Evolutionary conservation across 257 asterid genomes (phyloP).

Genomic region (Vinca minor): DNA sequence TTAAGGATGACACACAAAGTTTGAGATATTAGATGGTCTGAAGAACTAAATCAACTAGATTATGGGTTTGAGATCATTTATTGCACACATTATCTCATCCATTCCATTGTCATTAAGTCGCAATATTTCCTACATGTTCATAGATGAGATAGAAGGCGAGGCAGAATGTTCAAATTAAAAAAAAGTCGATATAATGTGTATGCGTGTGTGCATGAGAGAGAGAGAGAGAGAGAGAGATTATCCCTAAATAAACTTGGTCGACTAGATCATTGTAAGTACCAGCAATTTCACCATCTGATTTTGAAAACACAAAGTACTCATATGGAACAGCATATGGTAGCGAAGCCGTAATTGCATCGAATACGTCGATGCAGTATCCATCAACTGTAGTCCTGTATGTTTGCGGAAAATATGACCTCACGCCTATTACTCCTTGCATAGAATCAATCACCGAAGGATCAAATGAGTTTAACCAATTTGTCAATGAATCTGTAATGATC

Average conservation of each 20-base stretch:
- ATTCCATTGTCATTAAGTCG: too few species aligned
- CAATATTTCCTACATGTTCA: too few species aligned
- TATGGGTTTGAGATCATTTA: too few species aligned
- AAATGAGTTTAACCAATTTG: conserved; percentile 20
- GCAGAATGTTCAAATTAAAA: too few species aligned
- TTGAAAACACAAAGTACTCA: conserved; percentile 22
- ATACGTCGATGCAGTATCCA: conserved; percentile 41
- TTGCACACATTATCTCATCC: too few species aligned
- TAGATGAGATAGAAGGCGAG: too few species aligned
- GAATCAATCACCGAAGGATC: conserved; percentile 20
- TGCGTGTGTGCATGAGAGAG: background rate
- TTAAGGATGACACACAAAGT: too few species aligned
- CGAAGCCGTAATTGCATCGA: conserved; percentile 25
- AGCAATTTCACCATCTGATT: background rate
- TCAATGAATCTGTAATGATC: conserved; percentile 37
- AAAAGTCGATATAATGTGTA: too few species aligned
- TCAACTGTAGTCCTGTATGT: conserved; percentile 21
- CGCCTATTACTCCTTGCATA: conserved; percentile 47
- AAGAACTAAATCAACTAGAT: too few species aligned
- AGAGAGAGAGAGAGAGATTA: conserved; percentile 3
- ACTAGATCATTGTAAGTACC: conserved; percentile 26
- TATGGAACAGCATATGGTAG: conserved; percentile 30
- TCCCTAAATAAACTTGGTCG: conserved; percentile 28
- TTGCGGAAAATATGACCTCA: conserved; percentile 27
- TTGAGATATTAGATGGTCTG: too few species aligned